Base-by-base conservation (phyloP, 352 stramenopile genomes). In the Phytophthora brassicae region DNA sequence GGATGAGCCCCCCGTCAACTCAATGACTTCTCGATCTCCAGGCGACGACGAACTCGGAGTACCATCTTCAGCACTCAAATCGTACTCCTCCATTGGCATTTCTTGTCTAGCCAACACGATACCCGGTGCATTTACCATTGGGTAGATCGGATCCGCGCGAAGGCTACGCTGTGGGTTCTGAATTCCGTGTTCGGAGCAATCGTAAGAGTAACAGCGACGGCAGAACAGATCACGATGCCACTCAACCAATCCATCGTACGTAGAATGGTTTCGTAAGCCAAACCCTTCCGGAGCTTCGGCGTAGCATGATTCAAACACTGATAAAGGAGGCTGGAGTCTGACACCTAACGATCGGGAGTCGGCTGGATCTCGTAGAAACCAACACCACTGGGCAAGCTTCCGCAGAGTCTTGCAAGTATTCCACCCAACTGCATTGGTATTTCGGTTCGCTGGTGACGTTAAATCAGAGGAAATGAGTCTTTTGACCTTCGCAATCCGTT, bases 211-310 rank as follows among this genome's bases (percentile, higher is more conserved):
- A 67, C 93, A 98, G 2, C 86, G 76, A 3, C 88, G 75, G 61
- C 93, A 98, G 58, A 97, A 96, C 3, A 98, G 51, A 54, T 92
- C 77, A 0, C 85, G 79, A 68, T 93, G 94, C 52, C 77, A 88
- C 59, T 96, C 86, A 39, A 84, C 79, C 14, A 89, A 43, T 9
- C 81, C 63, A 38, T 78, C 72, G 36, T 94, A 91, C 0, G 65
- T 64, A 16, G 60, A 69, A 7, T 49, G 60, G 24, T 72, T 54
- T 5, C 83, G 79, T 26, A 89, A 26, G 3, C 80, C 80, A 5
- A 77, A 45, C 2, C 42, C 60, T 1, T 68, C 28, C 17, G 73
- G 66, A 44, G 59, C 67, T 31, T 63, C 49, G 1, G 61, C 48
- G 58, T 88, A 86, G 56, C 72, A 88, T 1, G 81, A 90, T 17